Base-by-base conservation (phyloP, 2,329 filamentous ascomycete species). In the Aspergillus quadrilineatus region DNA sequence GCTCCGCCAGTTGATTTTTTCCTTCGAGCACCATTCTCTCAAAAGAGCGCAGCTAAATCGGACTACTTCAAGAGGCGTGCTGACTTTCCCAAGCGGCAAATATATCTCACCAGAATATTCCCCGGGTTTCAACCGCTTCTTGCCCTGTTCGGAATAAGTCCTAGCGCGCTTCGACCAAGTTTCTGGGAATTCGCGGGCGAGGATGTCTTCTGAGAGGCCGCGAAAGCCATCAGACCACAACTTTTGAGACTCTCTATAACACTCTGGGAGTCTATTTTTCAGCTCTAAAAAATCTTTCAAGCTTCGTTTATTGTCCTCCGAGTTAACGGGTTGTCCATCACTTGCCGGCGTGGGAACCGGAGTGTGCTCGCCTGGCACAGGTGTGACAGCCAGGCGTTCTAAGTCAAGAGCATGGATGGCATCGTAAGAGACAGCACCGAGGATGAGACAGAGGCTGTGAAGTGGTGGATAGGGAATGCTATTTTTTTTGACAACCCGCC, bases 341-440 rank as follows among this genome's bases (percentile, higher is more conserved):
- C 71, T 77, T n/a, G 72, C 73, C n/a, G 75, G 74, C 0, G 76
- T 77, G n/a, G 75, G 72, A 4, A 69, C 69, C 8, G 70, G 69
- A 15, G 69, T 72, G 50, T 73, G 66, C 55, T 77, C 71, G 48
- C 73, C 69, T 29, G 73, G 73, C 30, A 77, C 49, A n/a, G 73
- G 62, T 47, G 70, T 74, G 45, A 70, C 63, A 12, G 75, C 71
- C n/a, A 79, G 69, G 15, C 76, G 72, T 57, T 78, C 75, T 39
- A 79, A 65, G 57, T 79, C 75, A 51, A 75, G 67, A 22, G 71
- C 68, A 60, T 79, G 74, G 9, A 80, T 75, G 29, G 74, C 66
- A 58, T 79, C 76, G 41, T 75, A 77, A 41, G 75, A 78, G 1
- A 80, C 68, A 9, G 77, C 79, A 14, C 77, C 78, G 14, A 81